Evolutionary conservation across 2,329 filamentous ascomycete species (phyloP).

Genomic region (Colletotrichum sp.): DNA sequence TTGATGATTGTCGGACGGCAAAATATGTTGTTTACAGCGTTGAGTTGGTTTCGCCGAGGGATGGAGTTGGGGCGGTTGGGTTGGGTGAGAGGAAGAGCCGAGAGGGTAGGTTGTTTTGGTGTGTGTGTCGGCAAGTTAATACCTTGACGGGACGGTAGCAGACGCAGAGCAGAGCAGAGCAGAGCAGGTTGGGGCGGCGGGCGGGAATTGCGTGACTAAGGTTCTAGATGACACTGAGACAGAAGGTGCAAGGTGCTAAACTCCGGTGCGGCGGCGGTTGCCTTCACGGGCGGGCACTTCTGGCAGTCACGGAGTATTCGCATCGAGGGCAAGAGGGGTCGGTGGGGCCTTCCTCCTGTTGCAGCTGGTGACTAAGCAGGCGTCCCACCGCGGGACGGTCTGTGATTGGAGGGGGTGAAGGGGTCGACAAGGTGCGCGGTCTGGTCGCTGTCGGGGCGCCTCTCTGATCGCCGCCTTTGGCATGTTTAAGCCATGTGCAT

Average conservation of each 20-base stretch:
- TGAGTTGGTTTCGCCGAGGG: not conserved
- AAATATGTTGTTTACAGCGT: not conserved
- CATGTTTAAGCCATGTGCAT: not conserved
- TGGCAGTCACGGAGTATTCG: not conserved
- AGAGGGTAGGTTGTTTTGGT: not conserved
- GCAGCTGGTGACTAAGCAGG: not conserved
- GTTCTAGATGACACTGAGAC: constrained; percentile 6
- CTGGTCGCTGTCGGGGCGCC: not conserved
- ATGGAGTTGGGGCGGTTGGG: not conserved
- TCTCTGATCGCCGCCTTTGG: constrained; percentile 2
- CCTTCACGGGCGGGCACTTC: not conserved
- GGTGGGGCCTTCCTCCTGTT: not conserved
- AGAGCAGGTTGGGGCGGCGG: not conserved
- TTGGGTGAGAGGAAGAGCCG: not conserved
- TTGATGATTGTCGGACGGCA: not conserved
- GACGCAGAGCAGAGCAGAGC: too few species aligned
- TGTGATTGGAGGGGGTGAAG: not conserved
- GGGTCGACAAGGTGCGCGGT: not conserved
- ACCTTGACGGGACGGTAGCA: not conserved
- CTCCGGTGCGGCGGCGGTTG: not conserved
- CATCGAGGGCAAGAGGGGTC: constrained; percentile 12
- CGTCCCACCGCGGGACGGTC: not conserved
- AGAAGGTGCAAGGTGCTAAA: not conserved
- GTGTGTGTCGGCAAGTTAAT: not conserved
- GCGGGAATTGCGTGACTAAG: constrained; percentile 19